A percentile compares a stretch with the other conserved stretches of the same genome.
Conservation (phyloP, 352 stramenopile species). For the Phytophthora ramorum region DNA sequence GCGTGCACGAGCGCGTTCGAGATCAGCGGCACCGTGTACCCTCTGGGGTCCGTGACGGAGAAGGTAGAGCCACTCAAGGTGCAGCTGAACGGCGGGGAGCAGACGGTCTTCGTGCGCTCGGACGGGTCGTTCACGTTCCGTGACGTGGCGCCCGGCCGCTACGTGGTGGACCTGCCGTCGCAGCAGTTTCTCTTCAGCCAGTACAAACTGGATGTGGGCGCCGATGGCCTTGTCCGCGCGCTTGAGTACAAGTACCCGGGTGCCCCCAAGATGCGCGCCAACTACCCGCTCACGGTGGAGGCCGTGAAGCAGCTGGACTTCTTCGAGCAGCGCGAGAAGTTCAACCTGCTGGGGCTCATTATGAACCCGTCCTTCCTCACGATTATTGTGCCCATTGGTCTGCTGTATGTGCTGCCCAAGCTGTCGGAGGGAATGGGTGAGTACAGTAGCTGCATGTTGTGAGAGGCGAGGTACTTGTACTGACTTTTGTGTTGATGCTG, state of each 20-base stretch:
- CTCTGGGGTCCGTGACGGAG: conserved; percentile 50
- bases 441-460: conserved; percentile 19
- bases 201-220: conserved; percentile 68
- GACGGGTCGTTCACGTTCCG: conserved; percentile 80
- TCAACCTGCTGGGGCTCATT: conserved; percentile 75
- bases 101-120: conserved; percentile 66
- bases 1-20: conserved; percentile 49
- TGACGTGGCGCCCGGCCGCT: conserved; percentile 72
- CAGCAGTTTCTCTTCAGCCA: conserved; percentile 77
- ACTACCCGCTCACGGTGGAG: conserved; percentile 73
- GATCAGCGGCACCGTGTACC: conserved; percentile 66
- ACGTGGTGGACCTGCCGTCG: conserved; percentile 79
- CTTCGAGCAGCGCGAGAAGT: conserved; percentile 88
- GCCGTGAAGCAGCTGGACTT: conserved; percentile 77
- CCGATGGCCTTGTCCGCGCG: conserved; percentile 60
- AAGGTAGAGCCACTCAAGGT: conserved; percentile 71
- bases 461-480: conserved; percentile 7
- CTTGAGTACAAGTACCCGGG: conserved; percentile 87
- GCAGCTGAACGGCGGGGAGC: conserved; percentile 77
- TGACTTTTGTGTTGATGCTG: conserved; percentile 11
- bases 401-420: conserved; percentile 85
- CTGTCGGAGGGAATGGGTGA: conserved; percentile 79
- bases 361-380: conserved; percentile 88
- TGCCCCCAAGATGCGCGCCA: conserved; percentile 61
- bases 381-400: conserved; percentile 73